Conservation (phyloP, 768 basidiomycete genomes). For the Hygrocybe punicea region DNA sequence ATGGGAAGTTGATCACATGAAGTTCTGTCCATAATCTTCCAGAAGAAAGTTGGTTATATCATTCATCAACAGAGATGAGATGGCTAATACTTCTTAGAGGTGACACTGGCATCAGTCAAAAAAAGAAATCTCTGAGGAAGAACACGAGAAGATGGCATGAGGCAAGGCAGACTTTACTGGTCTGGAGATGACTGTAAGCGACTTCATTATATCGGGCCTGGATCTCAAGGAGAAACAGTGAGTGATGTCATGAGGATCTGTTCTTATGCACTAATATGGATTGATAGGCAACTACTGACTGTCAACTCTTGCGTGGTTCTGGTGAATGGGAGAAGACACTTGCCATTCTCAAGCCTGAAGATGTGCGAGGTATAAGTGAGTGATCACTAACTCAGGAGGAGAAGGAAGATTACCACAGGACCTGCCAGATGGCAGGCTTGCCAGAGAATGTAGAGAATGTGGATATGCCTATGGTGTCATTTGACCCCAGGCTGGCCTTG, state of each 20-base stretch:
- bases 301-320: constrained; percentile 2
- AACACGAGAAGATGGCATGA: constrained; percentile 5
- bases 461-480: neutral
- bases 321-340: constrained; percentile 14
- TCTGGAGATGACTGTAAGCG: constrained; percentile 3
- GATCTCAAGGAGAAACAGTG: constrained; percentile 3
- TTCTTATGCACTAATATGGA: neutral
- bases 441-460: neutral
- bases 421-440: constrained; percentile 9
- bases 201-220: too few relatives aligned
- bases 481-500: constrained; percentile 2
- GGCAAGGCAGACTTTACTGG: neutral
- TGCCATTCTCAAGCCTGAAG: constrained; percentile 4
- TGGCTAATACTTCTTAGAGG: neutral
- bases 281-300: neutral
- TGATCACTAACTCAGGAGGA: constrained; percentile 18
- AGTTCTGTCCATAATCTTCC: constrained; percentile 15
- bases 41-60: constrained; percentile 9
- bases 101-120: constrained; percentile 10
- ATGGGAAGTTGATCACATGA: constrained; percentile 13
- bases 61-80: too few relatives aligned
- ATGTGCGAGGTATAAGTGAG: too few relatives aligned
- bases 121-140: constrained; percentile 15
- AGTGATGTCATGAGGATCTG: neutral
- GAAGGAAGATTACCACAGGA: constrained; percentile 11